phyloP scores from a whole-genome alignment of 305 asterid genomes.

The Vinca major region DNA sequence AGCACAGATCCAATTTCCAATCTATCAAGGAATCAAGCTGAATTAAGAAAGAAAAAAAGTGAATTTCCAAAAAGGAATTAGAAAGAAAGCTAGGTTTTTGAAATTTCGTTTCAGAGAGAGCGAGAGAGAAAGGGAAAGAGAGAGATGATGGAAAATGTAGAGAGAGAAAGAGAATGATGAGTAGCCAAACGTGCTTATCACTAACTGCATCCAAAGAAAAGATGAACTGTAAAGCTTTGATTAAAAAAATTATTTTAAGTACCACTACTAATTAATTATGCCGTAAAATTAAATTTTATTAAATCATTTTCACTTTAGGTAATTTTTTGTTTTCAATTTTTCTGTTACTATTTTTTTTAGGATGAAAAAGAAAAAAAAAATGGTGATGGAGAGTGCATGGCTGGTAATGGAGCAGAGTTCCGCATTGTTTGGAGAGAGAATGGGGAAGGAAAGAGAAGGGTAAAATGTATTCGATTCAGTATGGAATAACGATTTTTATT shows the following conservation, averaged over 20 bases:
- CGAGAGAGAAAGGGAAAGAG: slow-evolving; percentile 13
- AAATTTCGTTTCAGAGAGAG: slow-evolving; percentile 2
- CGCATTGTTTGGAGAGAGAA: slow-evolving; percentile 6
- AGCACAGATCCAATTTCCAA: slow-evolving; percentile 32
- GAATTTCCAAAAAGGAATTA: slow-evolving; percentile 13
- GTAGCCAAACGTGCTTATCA: slow-evolving; percentile 59
- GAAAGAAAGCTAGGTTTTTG: slow-evolving; percentile 19
- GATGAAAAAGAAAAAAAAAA: too few species aligned
- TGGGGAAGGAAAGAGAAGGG: neutral
- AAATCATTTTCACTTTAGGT: neutral
- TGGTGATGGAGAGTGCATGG: slow-evolving; percentile 13
- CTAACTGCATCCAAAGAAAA: slow-evolving; percentile 42
- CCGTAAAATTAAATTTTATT: neutral
- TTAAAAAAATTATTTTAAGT: neutral
- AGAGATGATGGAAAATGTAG: neutral
- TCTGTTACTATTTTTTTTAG: too few species aligned
- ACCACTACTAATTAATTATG: neutral
- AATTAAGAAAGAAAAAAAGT: slow-evolving; percentile 15
- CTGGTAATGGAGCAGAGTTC: slow-evolving; percentile 17
- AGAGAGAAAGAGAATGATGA: slow-evolving; percentile 41
- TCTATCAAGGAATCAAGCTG: slow-evolving; percentile 24
- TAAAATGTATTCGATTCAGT: neutral
- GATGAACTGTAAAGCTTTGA: slow-evolving; percentile 32
- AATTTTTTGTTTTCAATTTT: neutral
- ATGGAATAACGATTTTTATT: too few species aligned